These are phyloP conservation scores for Kregervanrija delftensis DNA, from an alignment of 805 yeast species.

Conservation along the genomic window DNA sequence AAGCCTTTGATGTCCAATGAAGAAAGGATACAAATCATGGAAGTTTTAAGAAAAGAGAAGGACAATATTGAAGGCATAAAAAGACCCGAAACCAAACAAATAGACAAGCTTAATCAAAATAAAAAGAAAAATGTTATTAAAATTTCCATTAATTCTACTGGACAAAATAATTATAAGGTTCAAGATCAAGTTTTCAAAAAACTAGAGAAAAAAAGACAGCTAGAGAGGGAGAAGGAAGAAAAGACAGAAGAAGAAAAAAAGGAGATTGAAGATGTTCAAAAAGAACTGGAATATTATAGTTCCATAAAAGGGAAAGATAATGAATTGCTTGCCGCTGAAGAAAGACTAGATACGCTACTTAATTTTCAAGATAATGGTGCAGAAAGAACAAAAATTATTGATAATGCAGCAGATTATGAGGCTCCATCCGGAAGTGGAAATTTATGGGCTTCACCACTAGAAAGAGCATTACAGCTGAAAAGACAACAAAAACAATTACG, in stretches of 20 bases:
- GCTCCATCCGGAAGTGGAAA: constrained; percentile 41
- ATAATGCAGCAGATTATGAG: constrained; percentile 85
- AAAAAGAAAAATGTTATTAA: constrained; percentile 44
- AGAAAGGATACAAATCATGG: constrained; percentile 55
- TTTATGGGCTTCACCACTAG: constrained; percentile 82
- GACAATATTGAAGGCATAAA: constrained; percentile 30
- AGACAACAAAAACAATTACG: constrained; percentile 74
- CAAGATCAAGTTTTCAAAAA: constrained; percentile 59
- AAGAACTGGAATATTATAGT: constrained; percentile 39
- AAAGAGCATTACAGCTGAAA: constrained; percentile 80
- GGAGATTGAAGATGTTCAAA: constrained; percentile 34
- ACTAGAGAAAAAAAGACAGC: constrained; percentile 43
- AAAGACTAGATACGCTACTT: constrained; percentile 63
- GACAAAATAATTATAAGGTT: constrained; percentile 58
- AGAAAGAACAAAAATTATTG: constrained; percentile 87
- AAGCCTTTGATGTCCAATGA: constrained; percentile 50
- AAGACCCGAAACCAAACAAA: constrained; percentile 7
- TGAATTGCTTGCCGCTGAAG: constrained; percentile 63
- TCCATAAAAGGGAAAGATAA: constrained; percentile 38
- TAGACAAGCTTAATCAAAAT: constrained; percentile 13
- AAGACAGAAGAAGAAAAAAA: constrained; percentile 31
- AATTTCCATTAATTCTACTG: constrained; percentile 50
- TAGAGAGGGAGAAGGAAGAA: constrained; percentile 28
- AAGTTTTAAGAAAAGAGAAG: constrained; percentile 48
- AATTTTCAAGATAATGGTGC: constrained; percentile 81